phyloP scores from a whole-genome alignment of 768 basidiomycete genomes.

The Amanita muscaria region DNA sequence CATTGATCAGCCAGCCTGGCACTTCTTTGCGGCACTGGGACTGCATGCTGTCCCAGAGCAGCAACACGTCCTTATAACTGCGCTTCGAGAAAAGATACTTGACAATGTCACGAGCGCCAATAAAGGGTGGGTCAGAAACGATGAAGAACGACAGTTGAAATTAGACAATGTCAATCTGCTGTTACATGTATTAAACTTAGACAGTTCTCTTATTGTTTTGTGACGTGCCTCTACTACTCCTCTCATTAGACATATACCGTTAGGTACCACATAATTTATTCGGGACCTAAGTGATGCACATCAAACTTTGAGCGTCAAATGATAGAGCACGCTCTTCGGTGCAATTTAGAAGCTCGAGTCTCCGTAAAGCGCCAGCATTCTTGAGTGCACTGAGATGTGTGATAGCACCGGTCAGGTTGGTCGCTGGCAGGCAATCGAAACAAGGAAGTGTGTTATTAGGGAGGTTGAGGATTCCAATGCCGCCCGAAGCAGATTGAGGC shows the following conservation, averaged over 20 bases:
- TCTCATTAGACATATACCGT: too few species aligned
- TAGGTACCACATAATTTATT: too few species aligned
- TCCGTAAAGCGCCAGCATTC: conserved; percentile 25
- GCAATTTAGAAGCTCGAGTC: conserved; percentile 27
- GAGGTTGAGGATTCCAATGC: conserved; percentile 41
- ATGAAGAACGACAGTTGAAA: conserved; percentile 69
- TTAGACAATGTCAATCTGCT: conserved; percentile 91
- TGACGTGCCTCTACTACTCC: conserved; percentile 20
- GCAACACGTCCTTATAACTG: conserved; percentile 78
- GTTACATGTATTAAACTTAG: conserved; percentile 66
- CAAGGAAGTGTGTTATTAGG: conserved; percentile 44
- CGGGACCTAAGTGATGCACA: conserved; percentile 17
- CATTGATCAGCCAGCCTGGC: conserved; percentile 90
- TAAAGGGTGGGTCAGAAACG: conserved; percentile 63
- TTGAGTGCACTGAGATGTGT: conserved; percentile 25
- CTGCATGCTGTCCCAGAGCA: conserved; percentile 79
- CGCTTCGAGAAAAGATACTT: conserved; percentile 87
- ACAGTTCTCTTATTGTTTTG: conserved; percentile 62
- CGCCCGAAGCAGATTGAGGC: conserved; percentile 13
- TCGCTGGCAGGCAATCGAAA: conserved; percentile 50
- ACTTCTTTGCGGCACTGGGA: conserved; percentile 84
- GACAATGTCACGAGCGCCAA: conserved; percentile 79
- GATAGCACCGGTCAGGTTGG: conserved; percentile 57
- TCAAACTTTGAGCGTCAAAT: conserved; percentile 19
- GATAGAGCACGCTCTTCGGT: conserved; percentile 4